phyloP scores from a whole-genome alignment of 257 asterid genomes.

The Plantago elongata region DNA sequence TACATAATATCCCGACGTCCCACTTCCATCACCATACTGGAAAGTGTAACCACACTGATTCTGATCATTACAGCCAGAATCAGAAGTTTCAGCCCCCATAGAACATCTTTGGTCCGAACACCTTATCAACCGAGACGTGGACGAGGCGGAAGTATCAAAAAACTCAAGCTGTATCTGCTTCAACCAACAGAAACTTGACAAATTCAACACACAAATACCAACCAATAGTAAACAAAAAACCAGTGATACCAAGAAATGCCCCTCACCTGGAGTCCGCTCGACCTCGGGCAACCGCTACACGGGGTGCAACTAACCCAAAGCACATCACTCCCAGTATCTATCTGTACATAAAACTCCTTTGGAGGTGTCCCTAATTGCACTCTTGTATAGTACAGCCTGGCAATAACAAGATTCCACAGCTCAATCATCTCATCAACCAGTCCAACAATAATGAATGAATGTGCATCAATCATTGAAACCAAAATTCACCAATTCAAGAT shows the following conservation, averaged over 20 bases:
- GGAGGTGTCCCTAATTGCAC: constrained; percentile 87
- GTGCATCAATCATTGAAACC: neutral
- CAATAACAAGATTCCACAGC: constrained; percentile 19
- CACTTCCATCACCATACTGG: constrained; percentile 99
- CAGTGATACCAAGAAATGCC: neutral
- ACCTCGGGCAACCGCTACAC: constrained; percentile 86
- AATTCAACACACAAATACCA: constrained; percentile 8
- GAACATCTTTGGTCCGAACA: constrained; percentile 85
- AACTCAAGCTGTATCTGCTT: constrained; percentile 74
- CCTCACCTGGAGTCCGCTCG: constrained; percentile 88
- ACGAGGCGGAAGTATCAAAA: constrained; percentile 76
- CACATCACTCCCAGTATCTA: constrained; percentile 98
- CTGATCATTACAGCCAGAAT: constrained; percentile 51
- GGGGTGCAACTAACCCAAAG: constrained; percentile 89
- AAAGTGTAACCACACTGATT: constrained; percentile 77
- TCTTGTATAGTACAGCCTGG: constrained; percentile 82
- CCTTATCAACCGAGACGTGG: constrained; percentile 51
- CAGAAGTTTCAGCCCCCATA: constrained; percentile 54
- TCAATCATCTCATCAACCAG: neutral
- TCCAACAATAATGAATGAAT: neutral
- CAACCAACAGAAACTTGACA: neutral
- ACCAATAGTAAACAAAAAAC: neutral
- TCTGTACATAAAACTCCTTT: constrained; percentile 86
- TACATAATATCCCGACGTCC: constrained; percentile 80
- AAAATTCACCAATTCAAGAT: no score